Evolutionary conservation across 495 filamentous ascomycete genomes (phyloP), one percentile per base, ranked within the genome.

Genomic region (Monascus purpureus): DNA sequence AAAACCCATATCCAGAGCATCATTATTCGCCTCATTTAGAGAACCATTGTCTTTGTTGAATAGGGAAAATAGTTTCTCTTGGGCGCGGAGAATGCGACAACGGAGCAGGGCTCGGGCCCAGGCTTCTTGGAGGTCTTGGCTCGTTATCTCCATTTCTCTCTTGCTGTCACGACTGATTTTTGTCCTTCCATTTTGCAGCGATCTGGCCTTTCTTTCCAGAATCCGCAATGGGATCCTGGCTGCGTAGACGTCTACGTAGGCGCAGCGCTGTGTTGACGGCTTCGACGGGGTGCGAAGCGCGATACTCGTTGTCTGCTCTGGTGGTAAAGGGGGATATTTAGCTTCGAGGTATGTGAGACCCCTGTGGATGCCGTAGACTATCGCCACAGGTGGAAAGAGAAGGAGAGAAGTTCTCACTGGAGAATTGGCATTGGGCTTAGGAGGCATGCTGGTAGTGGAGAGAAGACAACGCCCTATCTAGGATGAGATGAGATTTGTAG

Each of bases 221-320:
- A 39, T 29, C 20, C 22, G 12, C 0, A 56, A 31, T 0, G 48
- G 52, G 9, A 59, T 37, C 1, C 45, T 44, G 2, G 55, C 48
- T 0, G 48, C 35, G 37, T 48, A 57, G 32, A 53, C 35, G n/a
- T 59, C 49, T n/a, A 46, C 37, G n/a, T 53, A 44, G 15, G 50
- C 34, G 34, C 39, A 47, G 28, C 33, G 47, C 16, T 55, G 49
- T 0, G 32, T 49, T 4, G 13, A 7, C 12, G 46, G 41, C 4
- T 33, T 32, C 1, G 6, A 4, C 2, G 50, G 45, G 3, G 36
- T 44, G 28, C 29, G 33, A 0, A 57, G 28, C 0, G 39, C 35
- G 9, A 13, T 17, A 35, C 51, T 59, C 13, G 32, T 42, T 1
- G 47, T 36, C 26, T 37, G 15, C 19, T 33, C 29, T 1, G 32